Base-by-base conservation (phyloP, 768 basidiomycete species). In the Phlebiopsis gigantea region DNA sequence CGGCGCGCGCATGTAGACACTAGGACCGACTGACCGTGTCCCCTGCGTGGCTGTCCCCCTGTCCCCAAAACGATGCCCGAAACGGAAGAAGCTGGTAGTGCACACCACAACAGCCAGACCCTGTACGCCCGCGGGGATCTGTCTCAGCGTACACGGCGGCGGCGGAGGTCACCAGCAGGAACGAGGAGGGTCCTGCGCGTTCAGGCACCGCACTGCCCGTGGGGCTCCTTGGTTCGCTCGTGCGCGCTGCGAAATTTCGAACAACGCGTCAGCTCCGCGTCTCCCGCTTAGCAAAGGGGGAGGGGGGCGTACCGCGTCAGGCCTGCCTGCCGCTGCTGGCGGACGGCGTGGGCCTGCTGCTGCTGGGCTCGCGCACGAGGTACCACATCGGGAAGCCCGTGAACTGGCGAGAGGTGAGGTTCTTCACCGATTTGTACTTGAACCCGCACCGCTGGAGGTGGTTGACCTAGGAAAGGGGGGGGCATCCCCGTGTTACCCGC, bases 331-430 rank as follows among this genome's bases (percentile, higher is more conserved):
- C n/a, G 21, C 21, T 44, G 7, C 8, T 17, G 17, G 8, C 43
- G 43, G 50, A 14, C 15, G 39, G 8, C 19, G 42, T 42, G n/a
- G 59, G 55, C 7, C 7, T 6, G 14, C 7, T 6, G 31, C 7
- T 6, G 14, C 7, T 6, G 31, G 31, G 31, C 31, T 6, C 7
- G 31, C 31, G 31, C 31, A 34, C 50, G 28, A 57, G 25, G 14
- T 43, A 42, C 60, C 60, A 61, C 17, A 61, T 54, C 1, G 60
- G 60, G 47, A 61, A 61, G n/a, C 60, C 60, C 31, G 14, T 10
- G 14, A 41, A 51, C 5, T 44, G 21, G 28, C 31, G 31, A 50
- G 56, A 46, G 21, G 56, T 43, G 22, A 61, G 31, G 42, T 61
- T 61, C 53, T 61, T 61, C 3, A 61, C 60, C 14, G 56, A 49